phyloP scores from a whole-genome alignment of 2,329 filamentous ascomycete species.

The Curvularia verruculosa region DNA sequence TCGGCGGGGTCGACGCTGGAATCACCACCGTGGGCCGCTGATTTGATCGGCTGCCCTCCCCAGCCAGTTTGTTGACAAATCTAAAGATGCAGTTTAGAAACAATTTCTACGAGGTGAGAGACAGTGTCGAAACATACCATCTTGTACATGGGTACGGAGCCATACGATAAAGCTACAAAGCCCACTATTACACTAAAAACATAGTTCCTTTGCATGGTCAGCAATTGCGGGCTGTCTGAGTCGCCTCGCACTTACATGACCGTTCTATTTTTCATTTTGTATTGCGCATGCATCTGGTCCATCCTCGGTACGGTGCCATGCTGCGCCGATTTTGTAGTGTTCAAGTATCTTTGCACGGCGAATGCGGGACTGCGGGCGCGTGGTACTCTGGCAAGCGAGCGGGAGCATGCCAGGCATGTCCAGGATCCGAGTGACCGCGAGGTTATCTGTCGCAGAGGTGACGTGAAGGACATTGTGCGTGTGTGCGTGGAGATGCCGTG shows the following conservation, averaged over 20 bases:
- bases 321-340: slow-evolving; percentile 36
- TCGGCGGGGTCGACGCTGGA: slow-evolving; percentile 69
- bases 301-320: slow-evolving; percentile 60
- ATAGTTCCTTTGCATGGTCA: slow-evolving; percentile 62
- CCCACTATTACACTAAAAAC: slow-evolving; percentile 77
- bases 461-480: slow-evolving; percentile 38
- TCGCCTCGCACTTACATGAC: slow-evolving; percentile 58
- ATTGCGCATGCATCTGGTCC: slow-evolving; percentile 68
- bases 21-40: slow-evolving; percentile 66
- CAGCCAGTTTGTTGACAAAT: slow-evolving; percentile 88
- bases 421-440: slow-evolving; percentile 38
- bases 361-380: slow-evolving; percentile 28
- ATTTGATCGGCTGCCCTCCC: slow-evolving; percentile 90
- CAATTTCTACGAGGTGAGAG: not conserved
- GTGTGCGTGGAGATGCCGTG: slow-evolving; percentile 4
- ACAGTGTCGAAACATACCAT: slow-evolving; percentile 62
- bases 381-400: slow-evolving; percentile 28
- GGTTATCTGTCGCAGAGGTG: slow-evolving; percentile 26
- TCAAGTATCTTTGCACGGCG: slow-evolving; percentile 39
- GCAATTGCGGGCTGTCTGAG: not conserved
- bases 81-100: slow-evolving; percentile 49
- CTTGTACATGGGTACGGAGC: slow-evolving; percentile 85
- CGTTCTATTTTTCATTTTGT: slow-evolving; percentile 70
- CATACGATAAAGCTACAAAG: slow-evolving; percentile 80
- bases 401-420: slow-evolving; percentile 48